Evolutionary conservation across 2,329 filamentous ascomycete genomes (phyloP).

Genomic region (Ceratocystis lukuohia): DNA sequence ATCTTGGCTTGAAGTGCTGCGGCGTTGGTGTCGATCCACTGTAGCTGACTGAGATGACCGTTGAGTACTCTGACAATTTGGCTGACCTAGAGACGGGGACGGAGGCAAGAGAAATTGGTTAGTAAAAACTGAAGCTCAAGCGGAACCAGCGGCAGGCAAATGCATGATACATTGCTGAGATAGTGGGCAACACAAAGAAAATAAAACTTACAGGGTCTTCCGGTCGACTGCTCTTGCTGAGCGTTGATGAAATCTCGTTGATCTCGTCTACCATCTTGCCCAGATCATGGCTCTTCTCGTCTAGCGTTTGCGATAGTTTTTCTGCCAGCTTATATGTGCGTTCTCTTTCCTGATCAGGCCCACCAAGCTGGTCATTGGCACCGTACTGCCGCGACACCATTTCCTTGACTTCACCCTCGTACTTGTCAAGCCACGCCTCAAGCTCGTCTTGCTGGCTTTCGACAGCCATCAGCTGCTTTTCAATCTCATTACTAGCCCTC

Average conservation of each 20-base stretch:
- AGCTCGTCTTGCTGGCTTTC: constrained; percentile 90
- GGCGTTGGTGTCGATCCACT: constrained; percentile 83
- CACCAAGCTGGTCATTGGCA: constrained; percentile 62
- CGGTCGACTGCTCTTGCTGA: constrained; percentile 79
- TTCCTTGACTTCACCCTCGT: constrained; percentile 82
- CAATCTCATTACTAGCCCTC: constrained; percentile 82
- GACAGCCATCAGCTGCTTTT: constrained; percentile 76
- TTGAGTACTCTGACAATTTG: constrained; percentile 95
- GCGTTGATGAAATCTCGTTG: constrained; percentile 75
- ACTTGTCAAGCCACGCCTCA: constrained; percentile 73
- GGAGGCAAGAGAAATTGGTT: constrained; percentile 9
- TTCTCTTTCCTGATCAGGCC: constrained; percentile 90
- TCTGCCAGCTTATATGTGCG: constrained; percentile 92
- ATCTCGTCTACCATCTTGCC: constrained; percentile 97
- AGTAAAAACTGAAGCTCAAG: neutral
- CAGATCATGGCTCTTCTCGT: constrained; percentile 86
- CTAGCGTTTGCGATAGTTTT: constrained; percentile 76
- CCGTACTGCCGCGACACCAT: constrained; percentile 70
- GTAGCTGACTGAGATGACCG: constrained; percentile 77
- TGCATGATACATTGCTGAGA: too few relatives aligned
- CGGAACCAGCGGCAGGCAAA: too few relatives aligned
- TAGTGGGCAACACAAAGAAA: neutral
- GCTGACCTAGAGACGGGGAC: constrained; percentile 48
- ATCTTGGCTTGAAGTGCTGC: constrained; percentile 73
- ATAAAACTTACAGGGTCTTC: constrained; percentile 62